Conservation (phyloP, 495 filamentous ascomycete species). For the Tricharina praecox region DNA sequence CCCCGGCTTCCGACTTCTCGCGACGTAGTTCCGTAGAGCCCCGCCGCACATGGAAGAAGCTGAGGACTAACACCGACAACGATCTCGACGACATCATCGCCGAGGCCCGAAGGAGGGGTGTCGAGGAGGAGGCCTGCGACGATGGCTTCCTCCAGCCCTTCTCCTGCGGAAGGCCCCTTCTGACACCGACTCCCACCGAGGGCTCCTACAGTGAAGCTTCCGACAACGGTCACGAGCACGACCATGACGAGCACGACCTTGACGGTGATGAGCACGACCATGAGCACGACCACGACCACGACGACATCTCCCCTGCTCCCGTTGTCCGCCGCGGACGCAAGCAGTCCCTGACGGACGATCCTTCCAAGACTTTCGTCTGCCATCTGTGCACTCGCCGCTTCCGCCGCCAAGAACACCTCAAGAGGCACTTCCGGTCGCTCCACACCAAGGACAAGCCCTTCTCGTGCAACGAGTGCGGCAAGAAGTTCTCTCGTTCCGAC, state of each 20-base stretch:
- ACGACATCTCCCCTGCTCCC: conserved; percentile 32
- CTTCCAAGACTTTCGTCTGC: conserved; percentile 96
- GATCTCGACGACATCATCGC: conserved; percentile 27
- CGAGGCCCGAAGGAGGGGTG: conserved; percentile 15
- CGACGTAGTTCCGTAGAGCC: conserved; percentile 17
- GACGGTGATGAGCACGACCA: background rate
- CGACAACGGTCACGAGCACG: conserved; percentile 9
- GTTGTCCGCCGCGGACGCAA: conserved; percentile 91
- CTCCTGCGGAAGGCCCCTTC: conserved; percentile 23
- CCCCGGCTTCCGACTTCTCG: conserved; percentile 32
- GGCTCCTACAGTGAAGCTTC: conserved; percentile 30
- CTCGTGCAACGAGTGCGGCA: conserved; percentile 90
- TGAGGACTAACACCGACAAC: conserved; percentile 29
- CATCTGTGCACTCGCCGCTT: conserved; percentile 90
- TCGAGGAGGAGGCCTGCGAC: conserved; percentile 29
- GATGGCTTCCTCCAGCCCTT: conserved; percentile 27
- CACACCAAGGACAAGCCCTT: conserved; percentile 98
- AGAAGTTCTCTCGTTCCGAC: conserved; percentile 97
- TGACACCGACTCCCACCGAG: conserved; percentile 25
- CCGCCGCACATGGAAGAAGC: conserved; percentile 48
- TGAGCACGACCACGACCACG: conserved; percentile 26
- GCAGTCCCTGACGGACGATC: conserved; percentile 95
- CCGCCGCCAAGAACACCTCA: conserved; percentile 95
- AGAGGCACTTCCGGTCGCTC: conserved; percentile 95
- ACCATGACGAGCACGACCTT: too few species aligned